Base-by-base conservation (phyloP, 495 filamentous ascomycete genomes). In the Xylaria venustula region DNA sequence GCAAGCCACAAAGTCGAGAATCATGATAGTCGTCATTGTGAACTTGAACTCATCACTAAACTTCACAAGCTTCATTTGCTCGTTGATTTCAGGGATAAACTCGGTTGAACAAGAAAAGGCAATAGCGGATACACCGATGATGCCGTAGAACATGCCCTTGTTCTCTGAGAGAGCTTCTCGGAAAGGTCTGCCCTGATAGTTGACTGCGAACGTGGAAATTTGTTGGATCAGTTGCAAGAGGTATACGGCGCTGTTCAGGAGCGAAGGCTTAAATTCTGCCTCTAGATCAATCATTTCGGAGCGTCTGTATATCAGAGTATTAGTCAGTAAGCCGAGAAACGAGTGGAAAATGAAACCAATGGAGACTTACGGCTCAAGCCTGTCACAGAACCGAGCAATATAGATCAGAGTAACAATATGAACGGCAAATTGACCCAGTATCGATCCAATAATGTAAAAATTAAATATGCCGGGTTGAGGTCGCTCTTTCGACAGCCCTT, bases 391-490 rank as follows among this genome's bases (percentile, higher is more conserved):
- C 60, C 87, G 84, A 34, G 95, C 92, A 55, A 99, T 86, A 73
- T 97, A 99, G 72, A 99, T 91, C 48, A 99, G 78, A 2, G 95
- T 97, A 40, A 77, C 89, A 65, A 97, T 95, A 71, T 99, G 94
- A 54, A 99, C 87, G 8, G 94, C 94, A 69, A 99, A 99, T 73
- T 99, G 94, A 48, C 92, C 93, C 60, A 99, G 89, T 59, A 99
- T 92, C 45, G 92, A 96, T 41, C 93, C 93, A 67, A 99, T 97
- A 76, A 99, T 97, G 77, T 99, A 98, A 46, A 90, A 83, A 74
- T 99, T 99, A 81, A 98, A 99, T 71, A 99, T 99, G 74, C 97
- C 97, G 1, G 91, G 91, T 81, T 99, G 94, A 0, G 94, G 94
- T 26, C 94, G 88, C 77, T 99, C 94, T 81, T 98, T 98, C 46